These are phyloP conservation scores for Schizophyllum amplum DNA, from an alignment of 1,284 basidiomycete genomes.

Conservation along the genomic window DNA sequence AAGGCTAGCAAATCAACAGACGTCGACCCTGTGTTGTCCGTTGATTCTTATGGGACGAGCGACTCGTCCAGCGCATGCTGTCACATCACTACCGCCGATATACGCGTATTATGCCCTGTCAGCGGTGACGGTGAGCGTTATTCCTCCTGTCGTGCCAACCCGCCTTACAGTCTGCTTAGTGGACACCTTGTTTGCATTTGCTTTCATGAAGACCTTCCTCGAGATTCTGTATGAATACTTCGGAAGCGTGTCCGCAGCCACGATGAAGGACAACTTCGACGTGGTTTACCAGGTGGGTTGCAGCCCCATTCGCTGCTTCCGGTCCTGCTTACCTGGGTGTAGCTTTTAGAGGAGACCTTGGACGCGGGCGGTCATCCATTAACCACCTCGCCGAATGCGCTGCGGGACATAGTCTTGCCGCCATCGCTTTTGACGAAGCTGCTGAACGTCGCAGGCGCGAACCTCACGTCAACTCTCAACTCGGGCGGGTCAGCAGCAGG, in stretches of 20 bases:
- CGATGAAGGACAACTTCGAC: conserved; percentile 90
- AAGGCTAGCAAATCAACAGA: conserved; percentile 43
- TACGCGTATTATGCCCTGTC: conserved; percentile 75
- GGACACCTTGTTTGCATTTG: conserved; percentile 85
- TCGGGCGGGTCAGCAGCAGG: conserved; percentile 33
- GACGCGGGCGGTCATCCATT: conserved; percentile 88
- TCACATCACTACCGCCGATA: conserved; percentile 70
- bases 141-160: conserved; percentile 4
- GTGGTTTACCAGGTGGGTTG: conserved; percentile 83
- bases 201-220: conserved; percentile 81
- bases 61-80: conserved; percentile 64
- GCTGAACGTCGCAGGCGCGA: conserved; percentile 52
- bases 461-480: conserved; percentile 33
- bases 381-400: conserved; percentile 88
- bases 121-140: conserved; percentile 63
- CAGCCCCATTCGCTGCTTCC: not conserved
- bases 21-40: conserved; percentile 66
- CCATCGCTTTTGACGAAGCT: conserved; percentile 81
- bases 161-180: conserved; percentile 34
- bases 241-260: conserved; percentile 55
- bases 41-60: conserved; percentile 40
- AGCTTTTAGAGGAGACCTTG: conserved; percentile 93
- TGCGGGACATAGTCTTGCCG: conserved; percentile 88
- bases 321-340: not conserved
- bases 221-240: conserved; percentile 86